Base-by-base conservation (phyloP, 805 yeast genomes). In the Candida manassasensis region DNA sequence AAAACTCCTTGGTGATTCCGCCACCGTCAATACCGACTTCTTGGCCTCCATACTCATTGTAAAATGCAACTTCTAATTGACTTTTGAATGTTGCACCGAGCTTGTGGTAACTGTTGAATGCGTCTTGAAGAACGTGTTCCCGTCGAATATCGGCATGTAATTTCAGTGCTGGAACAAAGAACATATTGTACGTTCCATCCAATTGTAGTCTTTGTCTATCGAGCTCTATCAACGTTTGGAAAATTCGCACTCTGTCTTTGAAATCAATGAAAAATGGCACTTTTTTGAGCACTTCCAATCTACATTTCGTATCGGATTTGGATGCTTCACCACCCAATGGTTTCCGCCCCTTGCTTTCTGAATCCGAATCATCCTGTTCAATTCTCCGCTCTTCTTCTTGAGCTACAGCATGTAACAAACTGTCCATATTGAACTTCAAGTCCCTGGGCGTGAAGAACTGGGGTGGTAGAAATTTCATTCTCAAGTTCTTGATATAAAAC, bases 1-100 rank as follows among this genome's bases (percentile, higher is more conserved):
- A 61, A 43, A 93, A 79, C 50, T 90, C 98, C 54, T 90, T 89
- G 0, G 97, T 89, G 16, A 90, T 66, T 1, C 98, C 98, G 9
- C 97, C 98, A 6, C 98, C 98, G 56, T 90, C 98, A 28, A 90
- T 82, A 1, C 98, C 98, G 0, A 81, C 87, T 53, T 90, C 97
- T 22, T 66, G 73, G 11, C 62, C 64, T 2, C 89, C 95, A 59
- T 79, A 76, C 37, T 82, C 74, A 48, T 85, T 84, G 24, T 65
- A 63, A 51, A 93, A 88, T 11, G 71, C 70, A 2, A 93, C 87
- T 1, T 73, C 63, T 7, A 89, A 55, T 22, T 66, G 68, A 6
- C 69, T 52, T 48, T 84, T 87, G 53, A 89, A 73, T 3, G 61
- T 60, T 1, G 64, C 49, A 0, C 88, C 86, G 7, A 50, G 47